Base-by-base conservation (phyloP, 805 yeast species). In the Teunomyces atbi region DNA sequence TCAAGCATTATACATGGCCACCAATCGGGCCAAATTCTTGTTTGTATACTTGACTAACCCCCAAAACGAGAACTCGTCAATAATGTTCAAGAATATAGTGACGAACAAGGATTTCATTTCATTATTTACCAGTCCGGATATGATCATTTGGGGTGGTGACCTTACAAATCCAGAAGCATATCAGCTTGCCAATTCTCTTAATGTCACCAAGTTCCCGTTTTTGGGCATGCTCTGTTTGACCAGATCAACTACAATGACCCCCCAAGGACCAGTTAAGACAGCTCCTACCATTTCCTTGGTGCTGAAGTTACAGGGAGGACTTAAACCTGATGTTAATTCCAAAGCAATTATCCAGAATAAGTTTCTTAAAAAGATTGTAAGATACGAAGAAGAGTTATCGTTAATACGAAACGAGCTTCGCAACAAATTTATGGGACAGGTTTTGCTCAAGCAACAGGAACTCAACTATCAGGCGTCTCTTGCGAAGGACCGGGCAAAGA, bases 61-160 rank as follows among this genome's bases (percentile, higher is more conserved):
- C 16, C 79, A 82, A 46, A 84, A 87, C 59, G 90, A 86, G 48
- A 81, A 82, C 43, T 72, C 83, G 0, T 62, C 69, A 27, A 62
- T 62, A 3, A 81, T 86, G 50, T 77, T 83, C 41, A 63, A 73
- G 11, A 74, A 74, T 8, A 75, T 89, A 2, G 61, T 89, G 40
- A 66, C 82, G 36, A 71, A 78, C 48, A 75, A 72, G 2, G 64
- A 61, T 20, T 80, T 87, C 45, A 66, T 78, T 11, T 62, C 70
- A 4, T 44, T 68, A 2, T 69, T 69, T 40, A 45, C 58, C 13
- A 30, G 70, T 74, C 76, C 74, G 40, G 76, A 86, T 38, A 61
- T 84, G 2, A 53, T 88, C 3, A 65, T 88, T 1, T 92, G 98
- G 98, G 96, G 91, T 35, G 96, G 97, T 6, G 84, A 88, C 59